Percentiles rank a stretch among this genome's conserved stretches.
Conservation (phyloP, 805 yeast genomes). For the Wickerhamomyces sydowiorum region DNA sequence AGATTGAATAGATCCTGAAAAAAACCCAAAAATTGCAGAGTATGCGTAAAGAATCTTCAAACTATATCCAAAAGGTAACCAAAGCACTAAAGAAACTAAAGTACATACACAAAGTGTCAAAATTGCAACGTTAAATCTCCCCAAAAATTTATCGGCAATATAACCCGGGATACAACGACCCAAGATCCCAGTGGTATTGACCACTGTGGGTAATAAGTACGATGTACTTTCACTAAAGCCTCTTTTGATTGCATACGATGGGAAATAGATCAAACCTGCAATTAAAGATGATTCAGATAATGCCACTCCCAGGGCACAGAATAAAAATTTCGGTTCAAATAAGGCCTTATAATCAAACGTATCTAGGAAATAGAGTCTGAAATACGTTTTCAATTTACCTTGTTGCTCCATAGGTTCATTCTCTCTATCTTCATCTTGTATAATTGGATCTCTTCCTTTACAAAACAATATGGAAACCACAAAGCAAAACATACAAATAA, state of each 20-base stretch:
- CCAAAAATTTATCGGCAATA: slow-evolving; percentile 35
- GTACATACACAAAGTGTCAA: slow-evolving; percentile 26
- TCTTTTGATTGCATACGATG: slow-evolving; percentile 43
- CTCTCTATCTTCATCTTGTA: neutral
- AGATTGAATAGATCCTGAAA: slow-evolving; percentile 48
- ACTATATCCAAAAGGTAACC: slow-evolving; percentile 35
- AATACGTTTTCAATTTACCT: neutral
- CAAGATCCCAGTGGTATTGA: slow-evolving; percentile 34
- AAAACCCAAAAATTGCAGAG: slow-evolving; percentile 44
- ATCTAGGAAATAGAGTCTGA: slow-evolving; percentile 11
- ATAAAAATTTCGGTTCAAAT: slow-evolving; percentile 37
- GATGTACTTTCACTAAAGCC: slow-evolving; percentile 36
- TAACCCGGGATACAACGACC: slow-evolving; percentile 40
- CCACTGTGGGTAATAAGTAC: slow-evolving; percentile 39
- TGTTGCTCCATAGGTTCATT: too few species aligned
- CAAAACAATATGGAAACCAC: slow-evolving; percentile 27
- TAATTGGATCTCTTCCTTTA: slow-evolving; percentile 26
- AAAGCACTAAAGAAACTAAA: slow-evolving; percentile 30
- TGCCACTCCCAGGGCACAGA: slow-evolving; percentile 38
- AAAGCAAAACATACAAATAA: slow-evolving; percentile 34
- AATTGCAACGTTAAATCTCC: slow-evolving; percentile 49
- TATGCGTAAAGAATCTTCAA: slow-evolving; percentile 34
- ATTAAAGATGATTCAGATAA: slow-evolving; percentile 42
- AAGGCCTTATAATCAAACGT: slow-evolving; percentile 33
- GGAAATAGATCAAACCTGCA: slow-evolving; percentile 40